Evolutionary conservation across 2,329 filamentous ascomycete species (phyloP).

Genomic region (Aureobasidium vineae): DNA sequence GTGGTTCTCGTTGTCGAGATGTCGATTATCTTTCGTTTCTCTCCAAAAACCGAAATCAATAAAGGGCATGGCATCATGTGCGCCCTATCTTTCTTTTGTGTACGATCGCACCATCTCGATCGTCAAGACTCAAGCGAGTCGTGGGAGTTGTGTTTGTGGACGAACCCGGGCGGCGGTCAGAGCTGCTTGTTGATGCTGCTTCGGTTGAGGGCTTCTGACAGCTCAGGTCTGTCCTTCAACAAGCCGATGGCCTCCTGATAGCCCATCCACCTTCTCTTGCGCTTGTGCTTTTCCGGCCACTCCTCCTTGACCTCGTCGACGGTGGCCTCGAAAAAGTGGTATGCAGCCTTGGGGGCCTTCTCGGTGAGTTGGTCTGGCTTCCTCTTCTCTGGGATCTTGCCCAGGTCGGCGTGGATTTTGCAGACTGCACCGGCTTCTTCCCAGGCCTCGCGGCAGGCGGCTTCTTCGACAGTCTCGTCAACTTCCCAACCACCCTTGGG

Average conservation of each 20-base stretch:
- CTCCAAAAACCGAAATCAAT: neutral
- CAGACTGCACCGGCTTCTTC: conserved; percentile 94
- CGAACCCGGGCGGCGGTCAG: neutral
- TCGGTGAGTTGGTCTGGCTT: conserved; percentile 52
- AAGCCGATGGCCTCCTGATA: conserved; percentile 78
- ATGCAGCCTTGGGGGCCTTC: conserved; percentile 68
- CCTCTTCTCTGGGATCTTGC: conserved; percentile 79
- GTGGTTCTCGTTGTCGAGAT: neutral
- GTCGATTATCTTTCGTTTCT: neutral
- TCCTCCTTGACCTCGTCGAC: conserved; percentile 80
- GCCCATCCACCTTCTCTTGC: conserved; percentile 84
- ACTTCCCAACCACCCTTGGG: conserved; percentile 98
- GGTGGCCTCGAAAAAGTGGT: conserved; percentile 83
- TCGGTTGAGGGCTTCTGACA: conserved; percentile 80
- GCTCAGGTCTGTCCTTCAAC: conserved; percentile 75
- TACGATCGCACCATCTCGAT: neutral
- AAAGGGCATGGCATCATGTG: neutral
- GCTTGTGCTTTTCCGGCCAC: conserved; percentile 94
- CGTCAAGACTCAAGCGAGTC: neutral
- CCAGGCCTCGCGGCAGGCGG: conserved; percentile 87
- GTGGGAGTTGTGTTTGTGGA: neutral
- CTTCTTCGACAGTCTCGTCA: conserved; percentile 86
- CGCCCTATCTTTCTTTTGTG: neutral
- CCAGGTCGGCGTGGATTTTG: conserved; percentile 79
- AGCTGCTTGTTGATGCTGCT: conserved; percentile 49